Conservation (phyloP, 1,139 yeast species). For the Saccharomyces uvarum region DNA sequence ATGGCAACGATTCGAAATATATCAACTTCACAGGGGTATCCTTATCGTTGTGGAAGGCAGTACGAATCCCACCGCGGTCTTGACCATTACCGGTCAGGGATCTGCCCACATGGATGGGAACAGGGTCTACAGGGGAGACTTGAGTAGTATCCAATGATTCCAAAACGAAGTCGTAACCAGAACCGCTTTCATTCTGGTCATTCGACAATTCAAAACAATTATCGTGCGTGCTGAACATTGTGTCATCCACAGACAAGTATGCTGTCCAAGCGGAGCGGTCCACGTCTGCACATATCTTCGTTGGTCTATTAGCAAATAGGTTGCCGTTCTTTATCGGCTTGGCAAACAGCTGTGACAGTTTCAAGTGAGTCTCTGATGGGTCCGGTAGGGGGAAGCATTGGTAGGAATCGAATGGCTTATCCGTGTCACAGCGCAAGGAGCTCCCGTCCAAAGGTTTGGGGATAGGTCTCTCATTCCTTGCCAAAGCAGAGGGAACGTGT, state of each 20-base stretch:
- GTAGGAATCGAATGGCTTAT: slow-evolving; percentile 50
- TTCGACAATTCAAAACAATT: slow-evolving; percentile 34
- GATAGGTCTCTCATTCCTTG: slow-evolving; percentile 59
- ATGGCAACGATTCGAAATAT: slow-evolving; percentile 80
- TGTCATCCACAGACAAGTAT: slow-evolving; percentile 27
- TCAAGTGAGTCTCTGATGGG: slow-evolving; percentile 45
- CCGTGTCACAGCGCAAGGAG: slow-evolving; percentile 60
- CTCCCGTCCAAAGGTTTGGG: slow-evolving; percentile 73
- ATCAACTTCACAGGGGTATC: slow-evolving; percentile 42
- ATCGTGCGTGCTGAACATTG: slow-evolving; percentile 27
- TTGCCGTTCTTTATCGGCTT: slow-evolving; percentile 57
- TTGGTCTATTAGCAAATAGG: slow-evolving; percentile 38
- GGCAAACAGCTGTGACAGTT: slow-evolving; percentile 63
- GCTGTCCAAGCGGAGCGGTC: slow-evolving; percentile 41
- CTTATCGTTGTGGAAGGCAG: slow-evolving; percentile 63
- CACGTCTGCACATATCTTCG: slow-evolving; percentile 41
- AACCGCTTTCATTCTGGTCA: slow-evolving; percentile 24
- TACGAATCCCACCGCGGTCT: slow-evolving; percentile 83
- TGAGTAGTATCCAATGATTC: slow-evolving; percentile 35
- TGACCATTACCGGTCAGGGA: slow-evolving; percentile 89
- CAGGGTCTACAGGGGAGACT: slow-evolving; percentile 36
- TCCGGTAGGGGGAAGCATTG: slow-evolving; percentile 74
- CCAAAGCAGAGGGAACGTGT: slow-evolving; percentile 60
- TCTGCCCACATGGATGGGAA: slow-evolving; percentile 72
- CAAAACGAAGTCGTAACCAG: slow-evolving; percentile 36